Base-by-base conservation (phyloP, 345 rosid genomes). In the Clausena lansium region DNA sequence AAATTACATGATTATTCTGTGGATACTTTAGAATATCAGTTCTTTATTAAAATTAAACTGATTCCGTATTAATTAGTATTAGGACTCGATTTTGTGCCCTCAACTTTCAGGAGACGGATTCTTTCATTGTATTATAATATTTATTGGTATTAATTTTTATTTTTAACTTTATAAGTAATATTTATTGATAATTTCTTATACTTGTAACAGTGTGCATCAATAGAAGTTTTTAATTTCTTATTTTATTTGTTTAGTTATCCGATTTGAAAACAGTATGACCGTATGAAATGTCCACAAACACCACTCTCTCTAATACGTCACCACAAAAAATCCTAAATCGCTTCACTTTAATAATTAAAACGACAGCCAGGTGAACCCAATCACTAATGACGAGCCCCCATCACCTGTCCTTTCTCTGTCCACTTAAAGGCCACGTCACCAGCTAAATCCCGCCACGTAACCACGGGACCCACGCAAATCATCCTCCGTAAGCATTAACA, bases 351-450 rank as follows among this genome's bases (percentile, higher is more conserved):
- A n/a, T n/a, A 4, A 32, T 39, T 17, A 55, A 35, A 35, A 25
- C 75, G 25, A 33, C 64, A 14, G 38, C 1, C 6, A 1, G 57
- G 10, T 24, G 72, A 25, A 2, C 10, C 7, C 25, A 45, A 32
- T 35, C 47, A 55, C 5, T 55, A 25, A 7, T 4, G 0, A 6
- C 14, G 4, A 33, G 35, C 62, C 5, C 24, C 35, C 28, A 1
- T 27, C 15, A 6, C n/a, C 35, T 25, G 4, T 20, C 15, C 25
- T 9, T n/a, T 78, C 50, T 13, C 50, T 45, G 50, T 10, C 13
- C 17, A 0, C 17, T 52, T 17, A 52, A 80, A 59, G 67, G 20
- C 75, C n/a, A 80, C 83, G 75, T 76, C 65, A 78, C 41, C 67
- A 62, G 30, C 75, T 1, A 58, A 33, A 7, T 0, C 9, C 1